Conservation (phyloP, 2,329 filamentous ascomycete genomes). For the Colletotrichum somersetense region DNA sequence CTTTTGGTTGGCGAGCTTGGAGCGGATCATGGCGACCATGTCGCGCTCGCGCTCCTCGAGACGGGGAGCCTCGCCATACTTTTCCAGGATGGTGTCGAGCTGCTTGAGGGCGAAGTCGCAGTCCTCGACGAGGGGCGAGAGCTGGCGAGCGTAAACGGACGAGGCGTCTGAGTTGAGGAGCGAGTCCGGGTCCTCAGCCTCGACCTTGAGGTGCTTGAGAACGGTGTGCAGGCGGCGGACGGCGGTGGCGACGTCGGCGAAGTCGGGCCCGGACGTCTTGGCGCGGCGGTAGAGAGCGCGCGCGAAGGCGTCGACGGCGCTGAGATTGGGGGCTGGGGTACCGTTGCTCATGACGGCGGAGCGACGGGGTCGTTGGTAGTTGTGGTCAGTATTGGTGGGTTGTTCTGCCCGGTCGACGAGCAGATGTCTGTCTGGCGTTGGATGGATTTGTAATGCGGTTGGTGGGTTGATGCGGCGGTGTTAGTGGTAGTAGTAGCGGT, state of each 20-base stretch:
- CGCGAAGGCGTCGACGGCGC: conserved; percentile 67
- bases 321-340: conserved; percentile 60
- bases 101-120: conserved; percentile 67
- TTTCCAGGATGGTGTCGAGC: conserved; percentile 65
- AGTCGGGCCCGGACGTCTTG: conserved; percentile 61
- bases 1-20: conserved; percentile 65
- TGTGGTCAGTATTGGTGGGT: conserved; percentile 27
- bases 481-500: background rate
- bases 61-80: conserved; percentile 51
- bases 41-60: conserved; percentile 51
- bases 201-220: conserved; percentile 69
- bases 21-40: conserved; percentile 57
- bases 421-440: background rate
- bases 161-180: conserved; percentile 60
- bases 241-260: conserved; percentile 62
- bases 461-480: background rate
- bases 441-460: background rate
- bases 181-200: conserved; percentile 69
- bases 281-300: conserved; percentile 67
- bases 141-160: conserved; percentile 61
- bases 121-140: conserved; percentile 66
- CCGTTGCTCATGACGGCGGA: conserved; percentile 48
- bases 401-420: conserved; percentile 26
- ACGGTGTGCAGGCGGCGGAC: conserved; percentile 67
- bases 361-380: conserved; percentile 23